A percentile compares a stretch with the other conserved stretches of the same genome.
phyloP scores from a whole-genome alignment of 768 basidiomycete genomes.

The Chiua virens region DNA sequence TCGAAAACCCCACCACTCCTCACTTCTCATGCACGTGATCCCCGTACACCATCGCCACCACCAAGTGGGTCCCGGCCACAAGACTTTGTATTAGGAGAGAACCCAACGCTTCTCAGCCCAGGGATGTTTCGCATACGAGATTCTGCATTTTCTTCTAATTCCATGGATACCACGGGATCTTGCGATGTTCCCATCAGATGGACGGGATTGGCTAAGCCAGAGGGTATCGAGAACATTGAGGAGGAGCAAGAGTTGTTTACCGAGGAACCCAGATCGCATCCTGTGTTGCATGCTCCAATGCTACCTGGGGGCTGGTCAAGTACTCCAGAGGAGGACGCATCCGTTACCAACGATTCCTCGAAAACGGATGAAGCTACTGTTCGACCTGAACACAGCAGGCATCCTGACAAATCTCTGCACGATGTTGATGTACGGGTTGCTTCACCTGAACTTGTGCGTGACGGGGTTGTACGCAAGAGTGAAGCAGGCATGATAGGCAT shows the following conservation, averaged over 20 bases:
- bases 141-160: conserved; percentile 56
- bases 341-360: conserved; percentile 27
- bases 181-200: conserved; percentile 61
- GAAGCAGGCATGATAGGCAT: conserved; percentile 61
- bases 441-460: conserved; percentile 51
- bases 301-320: conserved; percentile 59
- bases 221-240: conserved; percentile 38
- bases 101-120: conserved; percentile 47
- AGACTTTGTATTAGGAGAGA: conserved; percentile 24
- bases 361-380: conserved; percentile 27
- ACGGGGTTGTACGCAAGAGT: conserved; percentile 53
- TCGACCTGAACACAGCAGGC: conserved; percentile 25
- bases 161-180: conserved; percentile 42
- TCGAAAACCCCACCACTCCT: conserved; percentile 43
- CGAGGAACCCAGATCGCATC: conserved; percentile 23
- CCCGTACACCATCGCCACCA: conserved; percentile 23
- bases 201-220: conserved; percentile 48
- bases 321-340: conserved; percentile 51
- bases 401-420: conserved; percentile 40
- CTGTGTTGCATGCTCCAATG: conserved; percentile 34
- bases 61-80: conserved; percentile 21
- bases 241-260: conserved; percentile 33
- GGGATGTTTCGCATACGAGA: conserved; percentile 59
- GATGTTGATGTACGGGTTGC: conserved; percentile 52
- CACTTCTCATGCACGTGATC: conserved; percentile 29